Percentiles rank a stretch among this genome's conserved stretches.
Conservation (phyloP, 139 green algal species). For the Chlorella sorokiniana region DNA sequence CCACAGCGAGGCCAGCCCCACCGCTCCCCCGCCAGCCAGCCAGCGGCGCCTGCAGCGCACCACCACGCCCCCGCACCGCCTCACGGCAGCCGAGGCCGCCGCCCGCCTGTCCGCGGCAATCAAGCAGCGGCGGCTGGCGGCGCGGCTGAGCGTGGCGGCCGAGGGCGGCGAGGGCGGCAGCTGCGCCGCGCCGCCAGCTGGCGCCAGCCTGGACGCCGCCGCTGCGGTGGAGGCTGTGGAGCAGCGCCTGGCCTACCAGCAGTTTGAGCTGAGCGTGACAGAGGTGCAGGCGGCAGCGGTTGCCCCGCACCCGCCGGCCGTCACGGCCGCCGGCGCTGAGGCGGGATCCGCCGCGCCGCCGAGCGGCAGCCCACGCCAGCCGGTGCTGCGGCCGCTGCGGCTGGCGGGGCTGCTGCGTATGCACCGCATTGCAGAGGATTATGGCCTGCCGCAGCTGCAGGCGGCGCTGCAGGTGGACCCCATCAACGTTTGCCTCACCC, state of each 20-base stretch:
- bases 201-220: not conserved
- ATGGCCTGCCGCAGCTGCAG: constrained; percentile 12
- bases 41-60: not conserved
- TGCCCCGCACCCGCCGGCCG: not conserved
- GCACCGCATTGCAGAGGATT: constrained; percentile 35
- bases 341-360: not conserved
- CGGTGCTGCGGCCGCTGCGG: constrained; percentile 23
- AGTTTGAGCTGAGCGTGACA: constrained; percentile 20
- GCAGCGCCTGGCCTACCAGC: constrained; percentile 32
- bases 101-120: constrained; percentile 13
- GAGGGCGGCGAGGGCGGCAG: not conserved
- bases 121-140: constrained; percentile 19
- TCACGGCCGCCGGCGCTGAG: not conserved
- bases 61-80: not conserved
- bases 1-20: not conserved
- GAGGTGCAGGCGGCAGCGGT: not conserved
- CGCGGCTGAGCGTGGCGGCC: not conserved
- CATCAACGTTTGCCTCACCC: constrained; percentile 20
- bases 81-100: constrained; percentile 7
- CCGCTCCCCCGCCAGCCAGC: not conserved
- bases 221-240: constrained; percentile 25
- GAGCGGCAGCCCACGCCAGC: not conserved
- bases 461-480: constrained; percentile 3
- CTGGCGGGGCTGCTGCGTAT: constrained; percentile 8
- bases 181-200: not conserved